These are phyloP conservation scores for Tulasnella calospora DNA, from an alignment of 768 basidiomycete species.

Conservation along the genomic window DNA sequence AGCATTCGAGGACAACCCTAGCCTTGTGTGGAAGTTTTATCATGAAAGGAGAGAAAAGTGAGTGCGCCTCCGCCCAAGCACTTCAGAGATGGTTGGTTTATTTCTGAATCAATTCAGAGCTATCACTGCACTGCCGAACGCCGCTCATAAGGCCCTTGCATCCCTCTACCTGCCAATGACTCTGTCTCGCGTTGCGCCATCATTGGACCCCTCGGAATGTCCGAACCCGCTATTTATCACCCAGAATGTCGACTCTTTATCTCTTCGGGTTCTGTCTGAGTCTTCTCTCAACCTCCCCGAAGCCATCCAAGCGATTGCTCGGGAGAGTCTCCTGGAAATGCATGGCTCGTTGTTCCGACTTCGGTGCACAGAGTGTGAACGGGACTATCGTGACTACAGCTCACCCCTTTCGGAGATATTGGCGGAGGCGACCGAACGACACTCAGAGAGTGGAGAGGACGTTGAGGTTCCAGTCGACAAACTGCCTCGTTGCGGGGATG, in stretches of 20 bases:
- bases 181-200: slow-evolving; percentile 40
- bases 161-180: slow-evolving; percentile 42
- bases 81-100: background rate
- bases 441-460: slow-evolving; percentile 31
- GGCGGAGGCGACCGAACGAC: slow-evolving; percentile 31
- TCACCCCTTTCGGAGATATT: slow-evolving; percentile 48
- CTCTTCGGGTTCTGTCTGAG: slow-evolving; percentile 19
- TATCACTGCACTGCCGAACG: slow-evolving; percentile 48
- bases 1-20: slow-evolving; percentile 48
- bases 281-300: background rate
- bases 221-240: slow-evolving; percentile 34
- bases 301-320: background rate
- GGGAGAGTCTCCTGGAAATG: slow-evolving; percentile 44
- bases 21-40: slow-evolving; percentile 60
- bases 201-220: slow-evolving; percentile 31
- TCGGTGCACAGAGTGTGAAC: slow-evolving; percentile 47
- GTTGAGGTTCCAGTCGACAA: slow-evolving; percentile 36
- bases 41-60: slow-evolving; percentile 52
- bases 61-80: background rate
- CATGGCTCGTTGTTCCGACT: slow-evolving; percentile 57
- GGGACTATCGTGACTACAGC: slow-evolving; percentile 40
- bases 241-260: slow-evolving; percentile 31
- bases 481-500: slow-evolving; percentile 42
- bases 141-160: slow-evolving; percentile 42
- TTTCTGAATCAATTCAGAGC: slow-evolving; percentile 38